Base-by-base conservation (phyloP, 2,329 filamentous ascomycete genomes). In the Arthrobotrys musiformis region DNA sequence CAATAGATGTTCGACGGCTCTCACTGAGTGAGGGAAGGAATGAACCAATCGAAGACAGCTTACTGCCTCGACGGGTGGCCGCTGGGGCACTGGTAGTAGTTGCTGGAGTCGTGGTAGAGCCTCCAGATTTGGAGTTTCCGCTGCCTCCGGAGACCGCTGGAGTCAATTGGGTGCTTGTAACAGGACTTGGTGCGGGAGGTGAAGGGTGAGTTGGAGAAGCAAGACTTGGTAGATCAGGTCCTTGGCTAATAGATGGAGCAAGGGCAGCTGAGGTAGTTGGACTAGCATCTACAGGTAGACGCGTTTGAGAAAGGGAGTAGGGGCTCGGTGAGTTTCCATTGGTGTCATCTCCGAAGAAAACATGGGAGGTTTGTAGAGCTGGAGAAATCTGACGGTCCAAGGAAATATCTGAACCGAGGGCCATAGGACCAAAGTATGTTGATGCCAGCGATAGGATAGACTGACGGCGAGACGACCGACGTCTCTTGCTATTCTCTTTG, bases 331-430 rank as follows among this genome's bases (percentile, higher is more conserved):
- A 44, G 60, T 35, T 17, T 1, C 8, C 42, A 33, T 54, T 52
- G 19, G 33, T 6, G 5, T 48, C 44, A 8, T 68, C 56, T 11
- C 46, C 22, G 33, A 66, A 64, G 60, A 70, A 76, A 11, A 76
- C 58, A 35, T 76, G 72, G 13, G 72, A 70, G 7, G 64, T 66
- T 26, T 70, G 72, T 4, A 66, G 7, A n/a, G 33, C 72, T 9
- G 72, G 58, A 11, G 72, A 70, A n/a, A 76, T 64, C 40, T 69
- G 37, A 40, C 64, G 72, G 58, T 64, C 64, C 3, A 76, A 24
- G 9, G 56, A 63, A 19, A 66, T 60, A 40, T 76, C 72, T 5
- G 46, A 54, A 0, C 64, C 58, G 5, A 76, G 58, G 9, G 72
- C 63, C 15, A 58, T 64, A 1, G 64, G 64, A 1, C 72, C 72